Percentiles rank a stretch among this genome's conserved stretches.
These are phyloP conservation scores for Coprinopsis cinerea DNA, from an alignment of 768 basidiomycete species.

Conservation along the genomic window DNA sequence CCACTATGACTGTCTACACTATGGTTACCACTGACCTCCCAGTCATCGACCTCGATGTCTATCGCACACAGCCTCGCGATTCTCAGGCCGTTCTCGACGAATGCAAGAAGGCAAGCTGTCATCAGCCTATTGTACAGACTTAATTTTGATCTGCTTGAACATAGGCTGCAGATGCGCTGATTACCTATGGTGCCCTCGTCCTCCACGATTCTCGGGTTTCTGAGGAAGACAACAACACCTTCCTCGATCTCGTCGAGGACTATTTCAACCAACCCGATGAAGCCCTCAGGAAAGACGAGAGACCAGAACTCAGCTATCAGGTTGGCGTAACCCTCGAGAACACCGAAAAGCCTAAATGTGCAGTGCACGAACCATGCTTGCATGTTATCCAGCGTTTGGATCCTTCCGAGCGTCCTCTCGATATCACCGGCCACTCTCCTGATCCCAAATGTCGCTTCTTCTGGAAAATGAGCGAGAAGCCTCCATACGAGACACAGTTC, in stretches of 20 bases:
- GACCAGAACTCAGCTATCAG: slow-evolving; percentile 85
- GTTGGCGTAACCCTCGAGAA: slow-evolving; percentile 95
- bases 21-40: slow-evolving; percentile 55
- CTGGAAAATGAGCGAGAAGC: slow-evolving; percentile 73
- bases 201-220: slow-evolving; percentile 81
- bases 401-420: slow-evolving; percentile 76
- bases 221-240: slow-evolving; percentile 72
- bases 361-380: slow-evolving; percentile 77
- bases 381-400: slow-evolving; percentile 73
- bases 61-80: slow-evolving; percentile 38
- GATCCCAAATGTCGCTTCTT: slow-evolving; percentile 97
- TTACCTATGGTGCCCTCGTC: slow-evolving; percentile 80
- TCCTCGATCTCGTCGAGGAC: slow-evolving; percentile 88
- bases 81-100: slow-evolving; percentile 51
- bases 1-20: neutral
- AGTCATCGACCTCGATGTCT: slow-evolving; percentile 73
- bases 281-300: slow-evolving; percentile 67
- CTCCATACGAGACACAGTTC: slow-evolving; percentile 75
- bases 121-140: slow-evolving; percentile 3
- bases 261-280: slow-evolving; percentile 76
- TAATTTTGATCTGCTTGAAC: slow-evolving; percentile 3
- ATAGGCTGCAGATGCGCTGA: slow-evolving; percentile 77
- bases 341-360: slow-evolving; percentile 88
- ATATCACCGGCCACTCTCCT: slow-evolving; percentile 71
- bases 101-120: slow-evolving; percentile 52